Evolutionary conservation across 2,329 filamentous ascomycete species (phyloP), one percentile per base, ranked within the genome.

Genomic region (Colletotrichum noveboracense): DNA sequence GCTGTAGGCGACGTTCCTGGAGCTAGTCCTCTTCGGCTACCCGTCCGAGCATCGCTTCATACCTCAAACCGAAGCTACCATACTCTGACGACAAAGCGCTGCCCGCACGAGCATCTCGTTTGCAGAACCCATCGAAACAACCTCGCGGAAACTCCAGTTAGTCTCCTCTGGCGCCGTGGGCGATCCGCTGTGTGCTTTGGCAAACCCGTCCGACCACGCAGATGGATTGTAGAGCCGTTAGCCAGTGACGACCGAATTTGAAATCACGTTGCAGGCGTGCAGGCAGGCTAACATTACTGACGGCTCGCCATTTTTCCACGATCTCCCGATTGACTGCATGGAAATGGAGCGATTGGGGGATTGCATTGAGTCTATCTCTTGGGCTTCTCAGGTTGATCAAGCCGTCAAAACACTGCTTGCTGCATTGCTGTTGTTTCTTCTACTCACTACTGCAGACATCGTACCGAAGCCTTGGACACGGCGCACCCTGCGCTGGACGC

Each of bases 21-120:
- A 61, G 62, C 69, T 58, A 75, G 32, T 48, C 55, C 24, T 16
- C 21, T 64, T 58, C 30, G 32, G 62, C 32, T 36, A 13, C 8
- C 55, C 36, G 62, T 48, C 56, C 73, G 62, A 73, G 70, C 73
- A 26, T 62, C 62, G 21, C 69, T 10, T 75, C 62, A 32, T n/a
- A 64, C 55, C 56, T 72, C 70, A 68, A 67, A 73, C 56, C 70
- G 36, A 48, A 60, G 64, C 61, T 43, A 66, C 52, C 48, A 9
- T 43, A 18, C 43, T 38, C 43, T 36, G 38, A 55, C 34, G 56
- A 75, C 70, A 69, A 68, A 75, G 73, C 73, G 70, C 58, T 68
- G 14, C 43, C 14, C 62, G 55, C 68, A 72, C 69, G 34, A 34
- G 56, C 70, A 43, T 73, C n/a, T 65, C 26, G 32, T 32, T 36